Conservation (phyloP, 208 protist genomes). For the Leptomonas pyrrhocoris region DNA sequence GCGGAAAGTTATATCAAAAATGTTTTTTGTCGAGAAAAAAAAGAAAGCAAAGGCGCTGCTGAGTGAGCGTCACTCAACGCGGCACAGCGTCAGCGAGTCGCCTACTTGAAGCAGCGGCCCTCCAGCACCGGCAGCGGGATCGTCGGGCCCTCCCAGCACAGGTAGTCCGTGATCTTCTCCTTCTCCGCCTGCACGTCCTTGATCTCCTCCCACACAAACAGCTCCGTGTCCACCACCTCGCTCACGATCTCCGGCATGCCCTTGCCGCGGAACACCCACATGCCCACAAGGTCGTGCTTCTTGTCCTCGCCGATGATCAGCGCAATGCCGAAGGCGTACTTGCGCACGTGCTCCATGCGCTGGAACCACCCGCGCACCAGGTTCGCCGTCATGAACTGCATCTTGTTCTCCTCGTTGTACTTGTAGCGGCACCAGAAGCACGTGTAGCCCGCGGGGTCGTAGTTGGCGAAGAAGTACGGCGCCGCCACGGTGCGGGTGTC, state of each 20-base stretch:
- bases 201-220: conserved; percentile 80
- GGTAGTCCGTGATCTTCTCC: conserved; percentile 79
- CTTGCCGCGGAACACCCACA: conserved; percentile 85
- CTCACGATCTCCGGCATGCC: conserved; percentile 80
- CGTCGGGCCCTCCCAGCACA: conserved; percentile 84
- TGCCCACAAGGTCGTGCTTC: conserved; percentile 69
- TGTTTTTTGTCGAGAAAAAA: too few species aligned
- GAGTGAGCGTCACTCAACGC: too few species aligned
- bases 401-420: conserved; percentile 85
- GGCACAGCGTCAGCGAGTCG: too few species aligned
- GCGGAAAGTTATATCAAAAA: too few species aligned
- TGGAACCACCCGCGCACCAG: conserved; percentile 83
- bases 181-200: conserved; percentile 65
- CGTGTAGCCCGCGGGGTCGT: conserved; percentile 70
- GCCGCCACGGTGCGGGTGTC: conserved; percentile 74
- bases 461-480: conserved; percentile 75
- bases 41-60: background rate
- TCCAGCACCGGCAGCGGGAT: conserved; percentile 78
- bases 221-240: conserved; percentile 80
- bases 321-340: conserved; percentile 82
- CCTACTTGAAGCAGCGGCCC: conserved; percentile 81
- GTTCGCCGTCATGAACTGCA: conserved; percentile 89
- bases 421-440: conserved; percentile 81
- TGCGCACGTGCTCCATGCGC: conserved; percentile 85
- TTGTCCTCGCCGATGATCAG: conserved; percentile 82